Conservation (phyloP, 2,329 filamentous ascomycete species). For the Endothia cerciana region DNA sequence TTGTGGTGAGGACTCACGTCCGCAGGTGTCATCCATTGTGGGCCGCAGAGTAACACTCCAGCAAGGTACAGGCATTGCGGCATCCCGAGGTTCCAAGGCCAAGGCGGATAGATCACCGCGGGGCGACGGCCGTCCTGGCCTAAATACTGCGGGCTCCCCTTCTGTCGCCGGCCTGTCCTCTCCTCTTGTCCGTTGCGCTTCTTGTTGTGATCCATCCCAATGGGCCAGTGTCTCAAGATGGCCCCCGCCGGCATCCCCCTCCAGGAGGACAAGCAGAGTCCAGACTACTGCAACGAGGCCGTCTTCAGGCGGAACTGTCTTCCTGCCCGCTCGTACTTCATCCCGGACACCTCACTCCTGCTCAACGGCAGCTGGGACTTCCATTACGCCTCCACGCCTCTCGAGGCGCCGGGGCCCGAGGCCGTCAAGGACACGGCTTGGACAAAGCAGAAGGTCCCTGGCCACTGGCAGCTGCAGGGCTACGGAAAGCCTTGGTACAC, state of each 20-base stretch:
- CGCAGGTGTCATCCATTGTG: not conserved
- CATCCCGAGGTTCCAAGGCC: not conserved
- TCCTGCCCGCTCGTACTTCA: conserved; percentile 55
- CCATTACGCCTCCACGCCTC: conserved; percentile 50
- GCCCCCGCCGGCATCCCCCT: conserved; percentile 37
- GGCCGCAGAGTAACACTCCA: not conserved
- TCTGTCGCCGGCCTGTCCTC: too few species aligned
- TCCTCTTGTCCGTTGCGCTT: not conserved
- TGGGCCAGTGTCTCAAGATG: conserved; percentile 27
- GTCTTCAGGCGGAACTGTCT: conserved; percentile 59
- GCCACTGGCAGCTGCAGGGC: conserved; percentile 73
- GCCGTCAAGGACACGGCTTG: conserved; percentile 40
- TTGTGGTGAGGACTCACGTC: not conserved
- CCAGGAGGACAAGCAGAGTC: conserved; percentile 41
- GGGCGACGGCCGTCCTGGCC: conserved; percentile 4
- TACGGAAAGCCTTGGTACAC: conserved; percentile 71
- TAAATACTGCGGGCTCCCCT: conserved; percentile 1
- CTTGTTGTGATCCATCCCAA: not conserved
- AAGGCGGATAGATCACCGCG: conserved; percentile 20
- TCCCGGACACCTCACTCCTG: conserved; percentile 52
- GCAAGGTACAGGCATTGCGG: not conserved
- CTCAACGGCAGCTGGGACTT: conserved; percentile 64
- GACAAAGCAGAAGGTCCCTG: conserved; percentile 62
- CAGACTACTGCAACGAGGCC: conserved; percentile 55
- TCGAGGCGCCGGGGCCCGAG: conserved; percentile 48